Percentiles rank a stretch among this genome's conserved stretches.
Evolutionary conservation across 371 early-diverging fungal species (phyloP).

Genomic region (Rhizopus stolonifer): DNA sequence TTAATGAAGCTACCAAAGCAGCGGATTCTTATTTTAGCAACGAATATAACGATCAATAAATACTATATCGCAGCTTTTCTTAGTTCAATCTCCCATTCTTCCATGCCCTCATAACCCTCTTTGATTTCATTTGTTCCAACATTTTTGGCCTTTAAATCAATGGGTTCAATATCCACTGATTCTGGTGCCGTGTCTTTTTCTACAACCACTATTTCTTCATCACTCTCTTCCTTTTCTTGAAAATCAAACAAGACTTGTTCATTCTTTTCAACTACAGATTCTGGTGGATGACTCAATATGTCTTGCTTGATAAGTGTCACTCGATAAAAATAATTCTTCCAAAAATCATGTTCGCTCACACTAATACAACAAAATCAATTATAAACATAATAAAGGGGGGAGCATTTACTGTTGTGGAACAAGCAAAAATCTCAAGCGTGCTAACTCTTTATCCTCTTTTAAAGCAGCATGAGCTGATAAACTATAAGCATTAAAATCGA

Average conservation of each 20-base stretch:
- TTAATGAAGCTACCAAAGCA: constrained; percentile 12
- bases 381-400: too few relatives aligned
- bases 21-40: constrained; percentile 26
- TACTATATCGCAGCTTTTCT: constrained; percentile 28
- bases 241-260: constrained; percentile 36
- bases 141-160: neutral
- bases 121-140: neutral
- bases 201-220: constrained; percentile 7
- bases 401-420: constrained; percentile 70
- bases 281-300: constrained; percentile 25
- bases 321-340: constrained; percentile 80
- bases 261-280: neutral
- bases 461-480: constrained; percentile 63
- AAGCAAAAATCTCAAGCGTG: constrained; percentile 61
- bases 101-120: constrained; percentile 36
- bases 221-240: constrained; percentile 24
- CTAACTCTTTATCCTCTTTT: constrained; percentile 56
- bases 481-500: constrained; percentile 60
- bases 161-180: neutral
- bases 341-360: constrained; percentile 63
- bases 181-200: constrained; percentile 4
- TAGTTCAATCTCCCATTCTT: constrained; percentile 45
- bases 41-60: constrained; percentile 19
- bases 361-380: constrained; percentile 24
- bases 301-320: constrained; percentile 62